Percentiles rank a stretch among this genome's conserved stretches.
Evolutionary conservation across 1,139 yeast genomes (phyloP).

Genomic region (Candida gigantensis): DNA sequence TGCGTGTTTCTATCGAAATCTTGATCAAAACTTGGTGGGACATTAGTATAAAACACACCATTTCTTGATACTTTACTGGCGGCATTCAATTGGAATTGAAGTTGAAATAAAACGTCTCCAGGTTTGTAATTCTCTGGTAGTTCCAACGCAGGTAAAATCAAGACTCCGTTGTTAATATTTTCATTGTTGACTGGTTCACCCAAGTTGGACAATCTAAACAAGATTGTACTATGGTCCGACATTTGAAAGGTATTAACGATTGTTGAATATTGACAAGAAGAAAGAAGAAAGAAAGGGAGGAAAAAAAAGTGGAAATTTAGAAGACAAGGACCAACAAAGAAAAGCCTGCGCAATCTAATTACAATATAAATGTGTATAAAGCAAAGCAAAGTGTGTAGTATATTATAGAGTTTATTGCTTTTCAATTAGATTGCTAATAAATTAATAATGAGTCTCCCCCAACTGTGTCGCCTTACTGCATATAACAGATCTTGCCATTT

Average conservation of each 20-base stretch:
- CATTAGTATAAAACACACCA: constrained; percentile 73
- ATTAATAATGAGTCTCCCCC: no score
- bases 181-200: constrained; percentile 60
- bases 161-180: constrained; percentile 54
- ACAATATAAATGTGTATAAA: no score
- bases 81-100: constrained; percentile 70
- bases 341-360: no score
- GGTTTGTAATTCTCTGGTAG: constrained; percentile 35
- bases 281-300: background rate
- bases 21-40: constrained; percentile 48
- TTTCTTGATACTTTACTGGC: constrained; percentile 71
- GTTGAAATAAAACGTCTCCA: constrained; percentile 51
- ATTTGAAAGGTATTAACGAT: background rate
- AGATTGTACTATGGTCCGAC: constrained; percentile 23
- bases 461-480: no score
- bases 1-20: constrained; percentile 60
- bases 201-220: constrained; percentile 51
- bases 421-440: no score
- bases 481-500: no score
- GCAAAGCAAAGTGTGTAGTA: no score
- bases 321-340: no score
- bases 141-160: constrained; percentile 63
- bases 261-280: background rate
- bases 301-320: no score
- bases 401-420: no score